Percentiles rank a stretch among this genome's conserved stretches.
These are phyloP conservation scores for Scedosporium dehoogii DNA, from an alignment of 2,329 filamentous ascomycete species.

Conservation along the genomic window DNA sequence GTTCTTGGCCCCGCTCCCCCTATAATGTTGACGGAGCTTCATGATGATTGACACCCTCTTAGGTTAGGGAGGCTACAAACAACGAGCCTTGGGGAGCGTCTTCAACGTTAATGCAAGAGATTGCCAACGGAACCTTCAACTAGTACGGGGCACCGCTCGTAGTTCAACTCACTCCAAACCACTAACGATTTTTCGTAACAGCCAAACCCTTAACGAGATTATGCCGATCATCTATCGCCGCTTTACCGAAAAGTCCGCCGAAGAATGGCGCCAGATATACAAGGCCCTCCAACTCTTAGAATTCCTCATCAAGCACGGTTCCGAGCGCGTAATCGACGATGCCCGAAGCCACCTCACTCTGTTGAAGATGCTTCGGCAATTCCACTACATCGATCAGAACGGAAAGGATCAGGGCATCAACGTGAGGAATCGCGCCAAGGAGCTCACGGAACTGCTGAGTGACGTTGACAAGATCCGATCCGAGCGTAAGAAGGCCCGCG, in stretches of 20 bases:
- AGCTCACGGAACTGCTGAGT: constrained; percentile 83
- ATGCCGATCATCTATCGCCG: constrained; percentile 99
- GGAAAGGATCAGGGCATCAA: constrained; percentile 98
- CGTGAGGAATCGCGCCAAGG: constrained; percentile 91
- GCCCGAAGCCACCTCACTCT: constrained; percentile 90
- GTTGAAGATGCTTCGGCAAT: constrained; percentile 96
- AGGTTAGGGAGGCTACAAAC: constrained; percentile 97
- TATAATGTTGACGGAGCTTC: constrained; percentile 6
- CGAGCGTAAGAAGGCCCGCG: constrained; percentile 79
- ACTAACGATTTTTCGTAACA: constrained; percentile 25
- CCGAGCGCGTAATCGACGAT: constrained; percentile 94
- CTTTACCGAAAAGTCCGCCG: constrained; percentile 95
- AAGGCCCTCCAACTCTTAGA: constrained; percentile 95
- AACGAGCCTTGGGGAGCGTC: constrained; percentile 95
- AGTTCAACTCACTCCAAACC: neutral
- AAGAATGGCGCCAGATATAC: constrained; percentile 99
- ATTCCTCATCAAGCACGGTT: constrained; percentile 96
- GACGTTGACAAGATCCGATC: constrained; percentile 81
- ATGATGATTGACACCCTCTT: constrained; percentile 13
- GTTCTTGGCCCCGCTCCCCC: constrained; percentile 9
- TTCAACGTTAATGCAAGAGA: constrained; percentile 87
- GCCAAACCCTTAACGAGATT: constrained; percentile 94
- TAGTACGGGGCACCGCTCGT: constrained; percentile 55
- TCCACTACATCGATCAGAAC: constrained; percentile 92
- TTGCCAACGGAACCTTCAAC: constrained; percentile 94